Percentiles rank a stretch among this genome's conserved stretches.
phyloP scores from a whole-genome alignment of 2,329 filamentous ascomycete genomes.

The Phialophora verrucosa region DNA sequence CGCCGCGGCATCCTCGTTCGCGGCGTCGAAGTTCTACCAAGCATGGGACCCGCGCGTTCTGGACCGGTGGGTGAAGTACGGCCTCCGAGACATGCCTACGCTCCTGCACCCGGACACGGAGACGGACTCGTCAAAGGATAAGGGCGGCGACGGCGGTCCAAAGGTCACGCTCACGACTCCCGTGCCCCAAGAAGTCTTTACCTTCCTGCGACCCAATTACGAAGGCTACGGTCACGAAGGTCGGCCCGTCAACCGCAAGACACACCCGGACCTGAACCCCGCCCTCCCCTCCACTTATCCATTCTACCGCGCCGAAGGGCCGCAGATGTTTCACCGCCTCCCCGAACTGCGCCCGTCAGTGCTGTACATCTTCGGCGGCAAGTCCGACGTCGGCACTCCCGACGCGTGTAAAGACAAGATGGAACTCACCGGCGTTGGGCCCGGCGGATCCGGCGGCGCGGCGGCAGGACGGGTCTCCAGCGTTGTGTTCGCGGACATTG shows the following conservation, averaged over 20 bases:
- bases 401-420: conserved; percentile 50
- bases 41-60: conserved; percentile 82
- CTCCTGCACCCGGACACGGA: conserved; percentile 46
- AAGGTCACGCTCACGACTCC: conserved; percentile 74
- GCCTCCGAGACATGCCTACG: conserved; percentile 76
- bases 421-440: conserved; percentile 46
- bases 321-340: conserved; percentile 48
- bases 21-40: conserved; percentile 75
- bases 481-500: conserved; percentile 37
- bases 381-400: conserved; percentile 50
- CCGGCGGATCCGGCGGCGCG: conserved; percentile 58
- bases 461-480: conserved; percentile 50
- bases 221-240: conserved; percentile 66
- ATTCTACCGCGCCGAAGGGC: conserved; percentile 54
- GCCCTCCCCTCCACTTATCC: conserved; percentile 43
- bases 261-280: conserved; percentile 54
- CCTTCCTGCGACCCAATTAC: conserved; percentile 55
- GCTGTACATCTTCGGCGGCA: conserved; percentile 53
- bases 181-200: conserved; percentile 81
- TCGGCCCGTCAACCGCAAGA: conserved; percentile 48
- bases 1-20: conserved; percentile 71
- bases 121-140: conserved; percentile 55
- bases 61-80: conserved; percentile 72
- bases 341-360: conserved; percentile 53
- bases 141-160: conserved; percentile 59